Base-by-base conservation (phyloP, 352 stramenopile genomes). In the Phytophthora melonis region DNA sequence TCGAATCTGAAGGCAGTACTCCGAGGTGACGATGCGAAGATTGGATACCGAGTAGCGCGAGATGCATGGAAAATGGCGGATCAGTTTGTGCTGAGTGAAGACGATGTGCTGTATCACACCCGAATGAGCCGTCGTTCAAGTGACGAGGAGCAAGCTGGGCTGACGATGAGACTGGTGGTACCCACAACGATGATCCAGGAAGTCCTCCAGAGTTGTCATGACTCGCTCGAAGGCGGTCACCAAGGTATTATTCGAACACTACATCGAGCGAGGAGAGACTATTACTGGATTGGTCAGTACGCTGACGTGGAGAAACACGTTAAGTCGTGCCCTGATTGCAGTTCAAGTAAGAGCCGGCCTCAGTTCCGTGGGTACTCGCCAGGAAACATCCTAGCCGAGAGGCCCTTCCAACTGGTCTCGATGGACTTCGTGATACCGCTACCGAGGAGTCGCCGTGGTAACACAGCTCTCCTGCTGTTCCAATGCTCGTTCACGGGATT, bases 161-260 rank as follows among this genome's bases (percentile, higher is more conserved):
- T 30, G 25, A n/a, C 9, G 45, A 30, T 52, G 43, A 53, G 30
- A 14, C 53, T 73, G 9, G 66, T 73, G 19, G 58, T 73, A 25
- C 41, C 55, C 34, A 23, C 52, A 36, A 58, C 23, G 41, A 60
- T 47, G 57, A 52, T 73, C 54, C n/a, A 63, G 16, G 66, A 73
- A 11, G 43, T 73, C 30, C 41, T 73, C 0, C 50, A 73, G 19
- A 54, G 10, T 5, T 63, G 58, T 50, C 58, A 73, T 41, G 56
- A 61, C 52, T 74, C 67, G 14, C 41, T 58, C 2, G 53, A 66
- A 56, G 57, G 43, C 3, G 65, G 56, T 10, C 57, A 61, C 21
- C 43, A 72, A 66, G 57, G 47, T 16, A 61, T 72, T 7, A 21
- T 56, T 3, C 27, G 49, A 3, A 61, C 30, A 0, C 16, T 19